Base-by-base conservation (phyloP, 1,284 basidiomycete genomes). In the Pterula multifida region DNA sequence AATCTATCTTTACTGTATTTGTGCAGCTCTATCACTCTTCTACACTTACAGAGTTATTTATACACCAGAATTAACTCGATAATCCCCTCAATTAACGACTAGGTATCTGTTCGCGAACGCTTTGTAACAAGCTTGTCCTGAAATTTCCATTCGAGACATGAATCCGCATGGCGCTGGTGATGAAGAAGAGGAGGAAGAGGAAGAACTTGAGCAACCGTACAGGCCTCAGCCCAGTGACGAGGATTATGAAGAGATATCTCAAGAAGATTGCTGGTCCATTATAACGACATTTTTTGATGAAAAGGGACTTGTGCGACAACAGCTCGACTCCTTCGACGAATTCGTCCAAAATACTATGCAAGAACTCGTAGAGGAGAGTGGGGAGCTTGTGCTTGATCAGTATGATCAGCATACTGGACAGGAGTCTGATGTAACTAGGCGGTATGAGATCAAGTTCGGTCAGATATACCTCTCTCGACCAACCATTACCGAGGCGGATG, bases 261-360 rank as follows among this genome's bases (percentile, higher is more conserved):
- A 92, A 62, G 92, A 95, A 64, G 91, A 94, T 62, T 92, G 90
- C 64, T 97, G 93, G 93, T 86, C 85, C 44, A 82, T 96, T 60
- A 98, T 98, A 61, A 87, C 90, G 54, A 84, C 90, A 60, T 98
- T 97, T 73, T 98, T 98, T 65, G 86, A 91, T 55, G 89, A 94
- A 65, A 97, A 96, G 67, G 95, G 95, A 68, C 84, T 99, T 53
- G 96, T 98, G 52, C 81, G 92, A 50, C 96, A 98, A 66, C 95
- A 99, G 66, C 80, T 98, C 51, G 93, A 96, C 71, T 95, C 91
- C 25, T 99, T 96, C 70, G 94, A 99, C 67, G 96, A 98, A 68
- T 99, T 98, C 62, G 90, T 99, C 47, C 91, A 95, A 65, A 98
- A 97, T 62, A 98, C 94, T n/a, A 97, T 99, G 89, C 95, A 98